Percentiles rank a stretch among this genome's conserved stretches.
phyloP scores from a whole-genome alignment of 768 basidiomycete species.

The Hemileccinum impolitum region DNA sequence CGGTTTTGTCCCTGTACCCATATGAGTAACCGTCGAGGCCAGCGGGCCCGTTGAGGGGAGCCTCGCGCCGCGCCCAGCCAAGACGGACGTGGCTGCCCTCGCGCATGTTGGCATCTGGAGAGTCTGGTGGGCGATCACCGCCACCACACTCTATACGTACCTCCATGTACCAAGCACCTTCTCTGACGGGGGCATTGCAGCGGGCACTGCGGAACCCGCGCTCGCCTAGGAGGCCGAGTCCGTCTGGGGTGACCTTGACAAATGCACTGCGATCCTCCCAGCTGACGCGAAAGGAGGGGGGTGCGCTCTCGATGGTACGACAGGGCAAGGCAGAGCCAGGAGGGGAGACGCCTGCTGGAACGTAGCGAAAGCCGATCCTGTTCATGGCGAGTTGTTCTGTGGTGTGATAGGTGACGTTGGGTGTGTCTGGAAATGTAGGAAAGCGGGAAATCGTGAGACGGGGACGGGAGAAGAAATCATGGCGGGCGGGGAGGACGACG shows the following conservation, averaged over 20 bases:
- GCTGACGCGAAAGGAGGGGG: slow-evolving; percentile 65
- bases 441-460: slow-evolving; percentile 73
- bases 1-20: slow-evolving; percentile 85
- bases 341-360: slow-evolving; percentile 71
- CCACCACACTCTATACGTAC: slow-evolving; percentile 75
- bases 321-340: slow-evolving; percentile 58
- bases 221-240: slow-evolving; percentile 69
- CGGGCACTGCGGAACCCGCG: slow-evolving; percentile 90
- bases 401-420: slow-evolving; percentile 51
- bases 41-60: slow-evolving; percentile 88
- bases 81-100: slow-evolving; percentile 84
- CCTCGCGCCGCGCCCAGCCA: slow-evolving; percentile 91
- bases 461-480: slow-evolving; percentile 67
- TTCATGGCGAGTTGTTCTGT: slow-evolving; percentile 74
- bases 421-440: slow-evolving; percentile 61
- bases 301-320: slow-evolving; percentile 78
- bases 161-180: slow-evolving; percentile 95
- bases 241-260: slow-evolving; percentile 76
- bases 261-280: slow-evolving; percentile 92
- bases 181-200: slow-evolving; percentile 82
- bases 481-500: slow-evolving; percentile 58
- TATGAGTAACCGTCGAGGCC: slow-evolving; percentile 95
- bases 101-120: slow-evolving; percentile 43
- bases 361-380: slow-evolving; percentile 75
- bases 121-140: slow-evolving; percentile 45